Base-by-base conservation (phyloP, 352 stramenopile genomes). In the Phytophthora agathidicida region DNA sequence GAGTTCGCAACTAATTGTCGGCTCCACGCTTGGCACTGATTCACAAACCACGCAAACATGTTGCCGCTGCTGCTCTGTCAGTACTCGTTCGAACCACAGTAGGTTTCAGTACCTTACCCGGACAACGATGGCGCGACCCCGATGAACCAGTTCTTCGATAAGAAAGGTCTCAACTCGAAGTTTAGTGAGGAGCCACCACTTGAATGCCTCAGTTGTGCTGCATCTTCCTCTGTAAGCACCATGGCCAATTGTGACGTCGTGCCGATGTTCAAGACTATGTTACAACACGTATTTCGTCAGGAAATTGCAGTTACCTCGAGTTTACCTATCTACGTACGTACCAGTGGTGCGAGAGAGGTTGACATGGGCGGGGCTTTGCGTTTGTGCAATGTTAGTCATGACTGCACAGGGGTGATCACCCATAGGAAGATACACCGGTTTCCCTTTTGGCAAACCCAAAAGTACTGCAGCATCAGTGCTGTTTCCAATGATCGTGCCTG, bases 371-470 rank as follows among this genome's bases (percentile, higher is more conserved):
- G 68, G 36, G 4, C 65, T 56, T 16, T 61, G 17, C 3, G 67
- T 36, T 24, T 63, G 43, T 6, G 69, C 49, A 16, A 79, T 77
- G 5, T 48, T 68, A 1, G 80, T 75, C 32, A 83, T 48, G 10
- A 93, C 77, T 1, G 83, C 80, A 24, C 78, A 89, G 6, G 80
- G 83, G 36, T 93, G 80, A 55, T 91, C 83, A 2, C 83, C 83
- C 66, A 89, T 90, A 2, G 80, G 74, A 1, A 89, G 62, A 23
- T 70, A 77, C 13, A 93, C 73, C 1, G 33, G 45, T 5, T 60
- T 64, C 1, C 50, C 50, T 9, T 24, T 20, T 5, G 77, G 75
- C 1, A 93, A 14, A 0, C 49, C 44, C 20, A 89, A 53, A 13
- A 62, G 31, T 20, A 19, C 10, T 20, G 26, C 5, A n/a, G 54